Base-by-base conservation (phyloP, 2,329 filamentous ascomycete species). In the Alternaria incomplexa region DNA sequence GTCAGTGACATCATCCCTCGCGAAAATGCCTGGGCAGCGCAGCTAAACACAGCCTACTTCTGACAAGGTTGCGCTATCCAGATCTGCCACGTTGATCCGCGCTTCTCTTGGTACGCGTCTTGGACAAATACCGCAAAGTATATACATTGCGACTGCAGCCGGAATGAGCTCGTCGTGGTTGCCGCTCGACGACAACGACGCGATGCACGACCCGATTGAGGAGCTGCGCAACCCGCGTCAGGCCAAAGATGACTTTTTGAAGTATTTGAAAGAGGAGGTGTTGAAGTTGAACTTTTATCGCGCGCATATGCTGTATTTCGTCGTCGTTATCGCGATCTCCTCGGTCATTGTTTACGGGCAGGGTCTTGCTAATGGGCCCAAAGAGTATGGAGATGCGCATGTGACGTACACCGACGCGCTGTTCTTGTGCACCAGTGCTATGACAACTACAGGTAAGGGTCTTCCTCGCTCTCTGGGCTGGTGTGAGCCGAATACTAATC, bases 301-400 rank as follows among this genome's bases (percentile, higher is more conserved):
- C 15, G 62, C 69, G 43, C 75, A 77, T 44, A 75, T 77, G 73
- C 63, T 76, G 10, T 77, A 75, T 36, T 77, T 77, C 20, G 61
- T 76, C 12, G 25, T 72, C 22, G 65, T 72, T 5, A 77, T 75
- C 28, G 62, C 69, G 4, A 57, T 76, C 8, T 67, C 69, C 2
- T 77, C 74, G 1, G 63, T 75, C 6, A 66, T 77, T 45, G 61
- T 77, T 4, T 77, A 77, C 23, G 74, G 73, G 5, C 69, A 73
- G 44, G 75, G 75, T 6, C 54, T 71, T 25, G 71, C 67, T 12
- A 66, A 69, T 59, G 71, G 71, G n/a, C 64, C 69, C 8, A 62
- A 69, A 13, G 68, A 67, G 28, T 54, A 65, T n/a, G 43, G 61
- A 9, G 58, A 63, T 36, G 68, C 59, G 7, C 67, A 68, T 32